A percentile compares a stretch with the other conserved stretches of the same genome.
phyloP scores from a whole-genome alignment of 1,284 basidiomycete species.

The Sporisorium sorghi region DNA sequence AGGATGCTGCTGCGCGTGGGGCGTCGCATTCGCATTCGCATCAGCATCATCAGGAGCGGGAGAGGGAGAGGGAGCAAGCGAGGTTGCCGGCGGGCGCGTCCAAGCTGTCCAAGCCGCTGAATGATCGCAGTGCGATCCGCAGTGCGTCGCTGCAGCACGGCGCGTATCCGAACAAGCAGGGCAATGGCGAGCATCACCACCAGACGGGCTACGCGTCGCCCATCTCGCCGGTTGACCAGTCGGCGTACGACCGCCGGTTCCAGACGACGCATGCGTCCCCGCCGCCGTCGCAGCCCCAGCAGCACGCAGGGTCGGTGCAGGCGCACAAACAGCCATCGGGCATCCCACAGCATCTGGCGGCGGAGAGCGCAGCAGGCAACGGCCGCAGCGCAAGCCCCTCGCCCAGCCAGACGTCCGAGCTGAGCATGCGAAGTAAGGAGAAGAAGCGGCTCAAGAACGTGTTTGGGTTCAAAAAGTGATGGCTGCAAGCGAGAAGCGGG shows the following conservation, averaged over 20 bases:
- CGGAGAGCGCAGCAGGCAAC: neutral
- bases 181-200: neutral
- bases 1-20: slow-evolving; percentile 18
- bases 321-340: slow-evolving; percentile 3
- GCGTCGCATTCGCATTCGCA: slow-evolving; percentile 4
- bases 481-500: too few relatives aligned
- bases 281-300: slow-evolving; percentile 8
- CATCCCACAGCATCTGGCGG: slow-evolving; percentile 17
- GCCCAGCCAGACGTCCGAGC: slow-evolving; percentile 27
- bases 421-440: slow-evolving; percentile 41
- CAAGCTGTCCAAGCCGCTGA: slow-evolving; percentile 39
- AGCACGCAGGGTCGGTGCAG: slow-evolving; percentile 1
- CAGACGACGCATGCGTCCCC: slow-evolving; percentile 20
- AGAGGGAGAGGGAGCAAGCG: slow-evolving; percentile 4
- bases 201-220: slow-evolving; percentile 18
- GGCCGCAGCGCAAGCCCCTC: slow-evolving; percentile 29
- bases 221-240: slow-evolving; percentile 13
- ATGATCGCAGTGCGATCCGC: slow-evolving; percentile 53
- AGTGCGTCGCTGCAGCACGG: slow-evolving; percentile 30
- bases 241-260: slow-evolving; percentile 31
- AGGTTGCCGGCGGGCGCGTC: slow-evolving; percentile 40
- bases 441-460: slow-evolving; percentile 54
- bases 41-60: slow-evolving; percentile 7
- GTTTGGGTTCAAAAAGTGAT: slow-evolving; percentile 58
- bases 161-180: slow-evolving; percentile 2